Evolutionary conservation across 495 filamentous ascomycete species (phyloP).

Genomic region (Immersiella caudata): DNA sequence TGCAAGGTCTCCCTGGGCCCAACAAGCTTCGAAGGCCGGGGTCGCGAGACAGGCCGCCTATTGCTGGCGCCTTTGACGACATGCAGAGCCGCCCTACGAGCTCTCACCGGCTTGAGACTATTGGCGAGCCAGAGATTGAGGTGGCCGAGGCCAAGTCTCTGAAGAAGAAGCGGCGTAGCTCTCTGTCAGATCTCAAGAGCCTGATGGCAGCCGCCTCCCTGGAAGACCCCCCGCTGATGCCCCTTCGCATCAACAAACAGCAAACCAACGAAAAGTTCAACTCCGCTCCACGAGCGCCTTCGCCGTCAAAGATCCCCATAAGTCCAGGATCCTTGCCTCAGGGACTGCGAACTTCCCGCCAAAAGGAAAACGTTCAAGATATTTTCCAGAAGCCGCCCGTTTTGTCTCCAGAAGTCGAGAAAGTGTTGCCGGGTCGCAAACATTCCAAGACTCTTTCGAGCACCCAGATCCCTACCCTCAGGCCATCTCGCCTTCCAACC

Average conservation of each 20-base stretch:
- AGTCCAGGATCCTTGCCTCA: slow-evolving; percentile 39
- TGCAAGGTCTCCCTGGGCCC: slow-evolving; percentile 46
- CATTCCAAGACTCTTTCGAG: slow-evolving; percentile 48
- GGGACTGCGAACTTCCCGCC: slow-evolving; percentile 40
- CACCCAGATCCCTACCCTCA: slow-evolving; percentile 53
- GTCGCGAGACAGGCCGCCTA: slow-evolving; percentile 66
- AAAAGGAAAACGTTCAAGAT: slow-evolving; percentile 48
- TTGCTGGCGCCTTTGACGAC: slow-evolving; percentile 65
- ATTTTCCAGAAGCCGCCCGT: slow-evolving; percentile 27
- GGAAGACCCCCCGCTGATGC: slow-evolving; percentile 46
- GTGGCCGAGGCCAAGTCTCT: slow-evolving; percentile 44
- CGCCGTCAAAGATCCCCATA: slow-evolving; percentile 50
- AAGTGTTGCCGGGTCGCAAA: slow-evolving; percentile 25
- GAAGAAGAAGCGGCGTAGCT: slow-evolving; percentile 86
- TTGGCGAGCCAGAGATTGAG: slow-evolving; percentile 53
- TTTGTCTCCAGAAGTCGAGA: slow-evolving; percentile 17
- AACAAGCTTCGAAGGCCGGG: slow-evolving; percentile 59
- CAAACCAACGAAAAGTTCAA: slow-evolving; percentile 63
- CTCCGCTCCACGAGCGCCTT: slow-evolving; percentile 40
- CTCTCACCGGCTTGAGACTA: slow-evolving; percentile 51
- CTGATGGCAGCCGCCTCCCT: slow-evolving; percentile 54
- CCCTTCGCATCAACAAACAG: slow-evolving; percentile 56
- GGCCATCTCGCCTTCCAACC: slow-evolving; percentile 34
- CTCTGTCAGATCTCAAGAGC: slow-evolving; percentile 81
- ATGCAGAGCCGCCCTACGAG: slow-evolving; percentile 47